A percentile compares a stretch with the other conserved stretches of the same genome.
phyloP scores from a whole-genome alignment of 1,284 basidiomycete species.

The Coniferiporia weirii region DNA sequence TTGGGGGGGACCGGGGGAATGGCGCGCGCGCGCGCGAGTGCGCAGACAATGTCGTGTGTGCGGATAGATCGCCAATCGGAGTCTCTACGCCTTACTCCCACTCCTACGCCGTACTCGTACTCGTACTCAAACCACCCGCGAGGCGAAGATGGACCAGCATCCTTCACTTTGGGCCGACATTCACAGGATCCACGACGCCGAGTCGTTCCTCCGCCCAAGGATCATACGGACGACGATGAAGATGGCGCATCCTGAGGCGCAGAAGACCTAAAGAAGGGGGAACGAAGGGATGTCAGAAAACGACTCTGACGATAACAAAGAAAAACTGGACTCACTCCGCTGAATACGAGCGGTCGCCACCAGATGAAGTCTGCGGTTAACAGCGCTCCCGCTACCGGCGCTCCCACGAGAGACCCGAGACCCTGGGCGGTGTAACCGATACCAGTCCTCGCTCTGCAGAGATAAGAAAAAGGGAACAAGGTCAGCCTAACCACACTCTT shows the following conservation, averaged over 20 bases:
- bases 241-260: background rate
- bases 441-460: slow-evolving; percentile 35
- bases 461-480: background rate
- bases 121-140: no score
- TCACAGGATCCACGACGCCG: background rate
- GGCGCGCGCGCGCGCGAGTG: no score
- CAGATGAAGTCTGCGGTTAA: slow-evolving; percentile 36
- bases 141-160: background rate
- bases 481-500: background rate
- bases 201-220: background rate
- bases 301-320: background rate
- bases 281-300: background rate
- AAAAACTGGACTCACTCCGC: slow-evolving; percentile 30
- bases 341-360: slow-evolving; percentile 38
- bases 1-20: no score
- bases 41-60: no score
- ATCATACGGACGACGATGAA: background rate
- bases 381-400: slow-evolving; percentile 42
- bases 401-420: slow-evolving; percentile 27
- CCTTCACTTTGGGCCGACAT: background rate
- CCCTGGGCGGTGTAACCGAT: slow-evolving; percentile 26
- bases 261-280: background rate
- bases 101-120: no score
- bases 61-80: no score
- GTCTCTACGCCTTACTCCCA: no score